Evolutionary conservation across 257 asterid species (phyloP).

Genomic region (Scutellaria barbata): DNA sequence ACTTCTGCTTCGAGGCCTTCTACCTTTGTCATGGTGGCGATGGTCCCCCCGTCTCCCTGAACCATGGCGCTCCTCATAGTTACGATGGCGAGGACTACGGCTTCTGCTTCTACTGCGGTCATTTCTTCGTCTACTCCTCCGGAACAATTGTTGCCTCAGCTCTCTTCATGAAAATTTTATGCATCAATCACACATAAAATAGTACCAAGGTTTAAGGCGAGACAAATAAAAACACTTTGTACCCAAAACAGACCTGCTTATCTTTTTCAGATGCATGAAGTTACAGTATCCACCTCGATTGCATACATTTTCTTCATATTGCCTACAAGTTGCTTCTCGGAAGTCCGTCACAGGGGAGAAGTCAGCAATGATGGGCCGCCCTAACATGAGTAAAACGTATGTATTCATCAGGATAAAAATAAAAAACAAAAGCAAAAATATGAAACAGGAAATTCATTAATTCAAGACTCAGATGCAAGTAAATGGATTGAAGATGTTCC

Average conservation of each 20-base stretch:
- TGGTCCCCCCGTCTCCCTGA: conserved; percentile 68
- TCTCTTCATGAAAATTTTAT: conserved; percentile 49
- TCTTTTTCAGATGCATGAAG: conserved; percentile 92
- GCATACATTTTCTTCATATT: conserved; percentile 90
- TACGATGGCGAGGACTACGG: conserved; percentile 62
- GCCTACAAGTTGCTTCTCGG: conserved; percentile 93
- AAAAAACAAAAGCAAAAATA: neutral
- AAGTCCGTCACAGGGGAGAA: conserved; percentile 94
- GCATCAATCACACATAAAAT: conserved; percentile 26
- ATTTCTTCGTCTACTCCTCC: conserved; percentile 61
- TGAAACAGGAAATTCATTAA: neutral
- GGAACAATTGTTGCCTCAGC: conserved; percentile 74
- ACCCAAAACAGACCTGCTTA: conserved; percentile 61
- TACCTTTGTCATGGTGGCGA: conserved; percentile 69
- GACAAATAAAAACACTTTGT: neutral
- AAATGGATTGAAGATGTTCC: neutral
- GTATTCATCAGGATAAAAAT: conserved; percentile 1
- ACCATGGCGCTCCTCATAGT: conserved; percentile 65
- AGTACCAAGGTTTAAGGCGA: neutral
- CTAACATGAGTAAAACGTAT: conserved; percentile 42
- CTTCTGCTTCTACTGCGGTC: conserved; percentile 82
- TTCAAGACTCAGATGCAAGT: neutral
- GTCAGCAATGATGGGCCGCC: conserved; percentile 84
- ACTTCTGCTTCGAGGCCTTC: conserved; percentile 85
- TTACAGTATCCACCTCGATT: conserved; percentile 94